A percentile compares a stretch with the other conserved stretches of the same genome.
Evolutionary conservation across 345 rosid species (phyloP).

Genomic region (Eucalyptus decipiens): DNA sequence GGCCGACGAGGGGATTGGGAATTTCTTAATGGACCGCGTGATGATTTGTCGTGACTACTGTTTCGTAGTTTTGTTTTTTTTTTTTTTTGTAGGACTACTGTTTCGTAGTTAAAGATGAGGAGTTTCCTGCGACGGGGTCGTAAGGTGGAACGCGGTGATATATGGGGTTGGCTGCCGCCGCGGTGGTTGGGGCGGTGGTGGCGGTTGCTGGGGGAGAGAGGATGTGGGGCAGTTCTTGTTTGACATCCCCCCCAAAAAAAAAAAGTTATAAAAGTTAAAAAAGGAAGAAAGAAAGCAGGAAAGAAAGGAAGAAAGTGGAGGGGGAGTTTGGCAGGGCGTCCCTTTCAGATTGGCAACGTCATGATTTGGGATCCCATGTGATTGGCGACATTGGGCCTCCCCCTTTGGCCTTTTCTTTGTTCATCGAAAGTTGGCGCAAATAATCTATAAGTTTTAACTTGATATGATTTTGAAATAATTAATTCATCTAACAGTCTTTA

Average conservation of each 20-base stretch:
- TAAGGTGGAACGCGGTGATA: neutral
- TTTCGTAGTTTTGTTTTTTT: too few species aligned
- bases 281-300: neutral
- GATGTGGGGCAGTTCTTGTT: neutral
- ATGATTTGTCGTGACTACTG: neutral
- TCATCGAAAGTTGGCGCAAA: neutral
- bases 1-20: neutral
- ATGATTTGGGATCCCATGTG: neutral
- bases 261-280: too few species aligned
- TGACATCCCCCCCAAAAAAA: neutral
- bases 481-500: too few species aligned
- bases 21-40: neutral
- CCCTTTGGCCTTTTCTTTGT: neutral
- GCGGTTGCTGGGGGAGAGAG: neutral
- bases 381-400: neutral
- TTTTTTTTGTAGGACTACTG: too few species aligned
- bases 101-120: accelerated
- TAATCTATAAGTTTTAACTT: neutral
- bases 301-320: neutral
- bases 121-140: neutral
- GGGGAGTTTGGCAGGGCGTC: neutral
- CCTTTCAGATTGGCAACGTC: neutral
- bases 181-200: neutral
- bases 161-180: neutral
- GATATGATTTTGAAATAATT: too few species aligned